These are phyloP conservation scores for Pleurotus cornucopiae DNA, from an alignment of 768 basidiomycete species.

Conservation along the genomic window DNA sequence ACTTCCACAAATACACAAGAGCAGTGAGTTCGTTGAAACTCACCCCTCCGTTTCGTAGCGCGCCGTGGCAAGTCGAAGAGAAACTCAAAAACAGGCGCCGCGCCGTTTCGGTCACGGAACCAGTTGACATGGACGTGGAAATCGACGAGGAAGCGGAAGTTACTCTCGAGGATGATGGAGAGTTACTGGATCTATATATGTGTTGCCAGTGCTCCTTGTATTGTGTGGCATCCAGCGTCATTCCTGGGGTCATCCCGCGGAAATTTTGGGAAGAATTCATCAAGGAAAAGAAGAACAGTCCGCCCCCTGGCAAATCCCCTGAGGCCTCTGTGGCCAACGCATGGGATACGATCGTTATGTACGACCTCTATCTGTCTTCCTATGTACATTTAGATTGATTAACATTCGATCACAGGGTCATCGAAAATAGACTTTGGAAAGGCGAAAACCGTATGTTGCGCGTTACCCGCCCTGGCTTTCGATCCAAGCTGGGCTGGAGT, in stretches of 20 bases:
- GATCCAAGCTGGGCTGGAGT: constrained; percentile 66
- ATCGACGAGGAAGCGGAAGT: constrained; percentile 23
- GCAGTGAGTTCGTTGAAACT: constrained; percentile 70
- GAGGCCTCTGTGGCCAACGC: constrained; percentile 52
- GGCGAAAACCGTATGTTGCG: constrained; percentile 59
- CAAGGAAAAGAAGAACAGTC: constrained; percentile 57
- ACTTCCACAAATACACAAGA: constrained; percentile 72
- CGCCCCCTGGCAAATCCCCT: constrained; percentile 47
- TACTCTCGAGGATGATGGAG: constrained; percentile 40
- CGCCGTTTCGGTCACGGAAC: constrained; percentile 27
- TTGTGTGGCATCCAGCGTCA: constrained; percentile 62
- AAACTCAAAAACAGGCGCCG: constrained; percentile 51
- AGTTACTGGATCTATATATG: constrained; percentile 70
- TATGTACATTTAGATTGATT: constrained; percentile 10
- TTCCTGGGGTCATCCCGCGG: constrained; percentile 69
- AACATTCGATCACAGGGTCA: constrained; percentile 32
- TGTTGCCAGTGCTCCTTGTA: constrained; percentile 84
- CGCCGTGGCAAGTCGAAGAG: constrained; percentile 56
- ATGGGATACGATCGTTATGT: constrained; percentile 69
- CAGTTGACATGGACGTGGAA: constrained; percentile 39
- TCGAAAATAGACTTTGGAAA: constrained; percentile 75
- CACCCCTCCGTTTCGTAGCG: constrained; percentile 52
- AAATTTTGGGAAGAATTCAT: constrained; percentile 60
- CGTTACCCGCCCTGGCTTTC: constrained; percentile 50
- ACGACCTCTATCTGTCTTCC: constrained; percentile 18